phyloP scores from a whole-genome alignment of 1,284 basidiomycete species.

The Exobasidium cylindrosporum region DNA sequence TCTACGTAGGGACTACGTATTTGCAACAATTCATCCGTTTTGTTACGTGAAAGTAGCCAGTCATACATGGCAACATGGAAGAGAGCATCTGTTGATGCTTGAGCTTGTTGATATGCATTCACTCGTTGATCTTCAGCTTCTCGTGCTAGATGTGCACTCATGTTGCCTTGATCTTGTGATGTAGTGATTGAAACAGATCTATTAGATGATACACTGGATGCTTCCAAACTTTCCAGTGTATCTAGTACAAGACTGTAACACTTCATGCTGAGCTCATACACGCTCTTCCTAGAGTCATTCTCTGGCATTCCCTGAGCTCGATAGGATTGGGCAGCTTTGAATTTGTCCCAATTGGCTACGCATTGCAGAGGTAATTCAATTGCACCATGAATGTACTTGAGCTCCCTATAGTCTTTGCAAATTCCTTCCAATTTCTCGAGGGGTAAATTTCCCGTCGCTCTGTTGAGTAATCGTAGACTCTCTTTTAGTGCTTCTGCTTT shows the following conservation, averaged over 20 bases:
- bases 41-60: conserved; percentile 76
- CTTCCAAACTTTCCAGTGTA: conserved; percentile 76
- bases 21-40: conserved; percentile 77
- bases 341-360: conserved; percentile 73
- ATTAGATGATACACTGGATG: background rate
- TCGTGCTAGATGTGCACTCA: conserved; percentile 12
- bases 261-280: conserved; percentile 60
- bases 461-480: conserved; percentile 68
- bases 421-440: conserved; percentile 81
- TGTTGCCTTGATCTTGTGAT: background rate
- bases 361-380: conserved; percentile 82
- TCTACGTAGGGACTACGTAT: conserved; percentile 74
- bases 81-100: conserved; percentile 79
- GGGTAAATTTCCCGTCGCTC: conserved; percentile 78
- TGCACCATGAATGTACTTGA: conserved; percentile 79
- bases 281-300: conserved; percentile 61
- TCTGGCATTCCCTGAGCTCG: conserved; percentile 68
- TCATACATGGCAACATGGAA: conserved; percentile 94
- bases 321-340: conserved; percentile 59
- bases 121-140: conserved; percentile 41
- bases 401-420: conserved; percentile 76
- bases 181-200: background rate
- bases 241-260: conserved; percentile 68
- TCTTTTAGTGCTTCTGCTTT: conserved; percentile 23
- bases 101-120: conserved; percentile 60